Evolutionary conservation across 164 flowering plant genomes (phyloP), one percentile per base, ranked within the genome.

Genomic region (Macadamia integrifolia): DNA sequence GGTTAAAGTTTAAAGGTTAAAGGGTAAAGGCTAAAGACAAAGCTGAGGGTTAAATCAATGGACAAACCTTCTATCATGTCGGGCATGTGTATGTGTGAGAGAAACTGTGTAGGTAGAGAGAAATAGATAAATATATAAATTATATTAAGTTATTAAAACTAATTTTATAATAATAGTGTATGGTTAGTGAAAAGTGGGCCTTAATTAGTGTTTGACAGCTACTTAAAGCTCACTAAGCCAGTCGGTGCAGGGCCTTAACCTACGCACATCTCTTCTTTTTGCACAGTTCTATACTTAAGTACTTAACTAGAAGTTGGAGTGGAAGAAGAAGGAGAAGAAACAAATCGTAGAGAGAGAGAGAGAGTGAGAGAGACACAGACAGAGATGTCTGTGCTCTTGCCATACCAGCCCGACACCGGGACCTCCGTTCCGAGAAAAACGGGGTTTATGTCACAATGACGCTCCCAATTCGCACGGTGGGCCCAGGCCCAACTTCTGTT

Each of bases 381-480:
- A 50, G 68, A 73, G 63, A 59, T 46, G 71, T 67, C 67, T 63
- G 65, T 5, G 23, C 40, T 35, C 40, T 2, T 2, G 3, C 67
- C 42, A 62, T 11, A 67, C 40, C 62, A 18, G 9, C 63, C 81
- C 85, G 85, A 82, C 84, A 82, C 71, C 58, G 74, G 3, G 81
- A 81, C 85, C 80, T 75, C 69, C 70, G 74, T 79, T 35, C 83
- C 85, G 85, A 76, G 66, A 73, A 76, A 74, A 76, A 76, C 84
- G 87, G 89, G 74, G 71, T 76, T 69, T 65, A 49, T 49, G 53
- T 74, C 74, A 64, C 74, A 77, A 60, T 62, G 3, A 35, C 40
- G 12, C 74, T 49, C 76, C 61, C 80, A 61, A 61, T 72, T 65
- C 74, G 67, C 72, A 50, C 65, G 68, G 74, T 74, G 82, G 80